phyloP scores from a whole-genome alignment of 305 asterid genomes.

The Fraxinus latifolia region DNA sequence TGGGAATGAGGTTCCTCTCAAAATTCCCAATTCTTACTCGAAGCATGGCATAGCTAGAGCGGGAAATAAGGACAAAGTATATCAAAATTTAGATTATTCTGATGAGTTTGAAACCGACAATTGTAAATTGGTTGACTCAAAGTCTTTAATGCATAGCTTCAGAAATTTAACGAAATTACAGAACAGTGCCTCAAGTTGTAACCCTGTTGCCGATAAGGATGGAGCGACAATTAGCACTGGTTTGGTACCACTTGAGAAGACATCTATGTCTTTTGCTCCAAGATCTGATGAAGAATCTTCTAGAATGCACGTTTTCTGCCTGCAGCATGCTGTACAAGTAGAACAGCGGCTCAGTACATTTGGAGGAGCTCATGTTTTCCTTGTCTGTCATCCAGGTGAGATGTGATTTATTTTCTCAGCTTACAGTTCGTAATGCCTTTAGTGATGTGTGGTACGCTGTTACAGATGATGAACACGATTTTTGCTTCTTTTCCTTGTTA shows the following conservation, averaged over 20 bases:
- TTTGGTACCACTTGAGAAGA: constrained; percentile 34
- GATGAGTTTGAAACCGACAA: constrained; percentile 30
- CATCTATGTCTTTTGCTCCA: constrained; percentile 33
- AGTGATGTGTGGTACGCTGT: background rate
- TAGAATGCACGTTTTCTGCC: constrained; percentile 93
- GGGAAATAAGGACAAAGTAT: constrained; percentile 27
- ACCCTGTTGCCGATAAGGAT: constrained; percentile 30
- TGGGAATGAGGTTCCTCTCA: constrained; percentile 30
- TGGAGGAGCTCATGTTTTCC: constrained; percentile 80
- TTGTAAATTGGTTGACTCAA: constrained; percentile 37
- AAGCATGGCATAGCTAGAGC: constrained; percentile 26
- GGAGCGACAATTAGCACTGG: constrained; percentile 32
- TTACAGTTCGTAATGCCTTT: background rate
- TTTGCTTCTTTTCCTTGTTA: background rate
- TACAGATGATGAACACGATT: background rate
- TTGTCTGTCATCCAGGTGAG: constrained; percentile 96
- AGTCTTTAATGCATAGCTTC: constrained; percentile 35
- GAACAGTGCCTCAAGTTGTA: constrained; percentile 32
- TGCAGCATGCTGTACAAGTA: constrained; percentile 87
- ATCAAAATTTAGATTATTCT: constrained; percentile 35
- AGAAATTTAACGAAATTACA: constrained; percentile 36
- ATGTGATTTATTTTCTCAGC: background rate
- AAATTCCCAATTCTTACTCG: constrained; percentile 30
- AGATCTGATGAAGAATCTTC: constrained; percentile 82
- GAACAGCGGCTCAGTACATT: constrained; percentile 60